phyloP scores from a whole-genome alignment of 768 basidiomycete species.

The Rossbeevera mucosa region DNA sequence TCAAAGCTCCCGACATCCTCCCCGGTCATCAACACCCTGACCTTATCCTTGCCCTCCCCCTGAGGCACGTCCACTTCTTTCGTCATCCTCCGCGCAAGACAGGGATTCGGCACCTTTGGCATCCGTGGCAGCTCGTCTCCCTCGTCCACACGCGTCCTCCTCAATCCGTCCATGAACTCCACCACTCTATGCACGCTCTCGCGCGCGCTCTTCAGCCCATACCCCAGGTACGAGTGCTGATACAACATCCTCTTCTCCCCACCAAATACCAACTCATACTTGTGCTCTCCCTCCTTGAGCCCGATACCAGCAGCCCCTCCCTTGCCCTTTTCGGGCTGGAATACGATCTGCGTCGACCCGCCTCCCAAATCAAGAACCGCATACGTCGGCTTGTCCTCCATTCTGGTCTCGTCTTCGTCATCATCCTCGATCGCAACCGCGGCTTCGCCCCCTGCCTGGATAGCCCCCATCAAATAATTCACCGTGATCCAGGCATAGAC shows the following conservation, averaged over 20 bases:
- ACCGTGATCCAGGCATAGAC: constrained; percentile 99
- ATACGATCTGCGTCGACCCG: constrained; percentile 96
- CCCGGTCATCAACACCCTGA: constrained; percentile 83
- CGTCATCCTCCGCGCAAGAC: constrained; percentile 63
- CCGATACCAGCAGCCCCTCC: constrained; percentile 27
- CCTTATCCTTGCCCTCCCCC: constrained; percentile 31
- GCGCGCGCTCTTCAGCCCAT: constrained; percentile 88
- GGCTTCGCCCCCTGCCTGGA: constrained; percentile 47
- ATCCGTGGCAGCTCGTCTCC: background rate
- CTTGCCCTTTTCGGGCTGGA: constrained; percentile 69
- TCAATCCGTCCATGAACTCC: constrained; percentile 69
- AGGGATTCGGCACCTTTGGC: constrained; percentile 56
- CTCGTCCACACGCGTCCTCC: constrained; percentile 12
- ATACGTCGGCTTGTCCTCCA: constrained; percentile 43
- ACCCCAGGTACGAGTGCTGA: constrained; percentile 97
- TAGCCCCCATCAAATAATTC: constrained; percentile 81
- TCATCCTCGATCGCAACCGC: constrained; percentile 14
- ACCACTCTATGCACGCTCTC: constrained; percentile 83
- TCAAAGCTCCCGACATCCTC: constrained; percentile 79
- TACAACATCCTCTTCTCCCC: constrained; percentile 73
- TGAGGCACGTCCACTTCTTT: constrained; percentile 61
- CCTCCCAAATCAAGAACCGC: constrained; percentile 97
- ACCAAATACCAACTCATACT: constrained; percentile 77
- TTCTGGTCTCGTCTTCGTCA: background rate
- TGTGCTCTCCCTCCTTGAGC: constrained; percentile 83